phyloP scores from a whole-genome alignment of 495 filamentous ascomycete species.

The Podospora pseudoanserina region DNA sequence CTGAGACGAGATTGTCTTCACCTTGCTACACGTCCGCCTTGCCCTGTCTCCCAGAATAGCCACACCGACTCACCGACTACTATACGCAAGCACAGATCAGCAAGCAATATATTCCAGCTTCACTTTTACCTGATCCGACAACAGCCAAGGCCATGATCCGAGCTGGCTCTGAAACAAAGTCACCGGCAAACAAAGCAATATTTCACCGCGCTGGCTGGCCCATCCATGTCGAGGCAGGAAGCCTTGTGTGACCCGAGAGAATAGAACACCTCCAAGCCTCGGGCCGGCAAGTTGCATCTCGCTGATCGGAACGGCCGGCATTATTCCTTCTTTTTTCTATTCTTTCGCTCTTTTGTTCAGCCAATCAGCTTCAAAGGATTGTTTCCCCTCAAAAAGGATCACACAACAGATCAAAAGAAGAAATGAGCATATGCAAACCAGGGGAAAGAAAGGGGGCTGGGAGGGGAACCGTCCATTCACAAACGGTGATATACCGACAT shows the following conservation, averaged over 20 bases:
- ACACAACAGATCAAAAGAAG: background rate
- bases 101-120: background rate
- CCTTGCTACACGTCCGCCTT: background rate
- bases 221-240: background rate
- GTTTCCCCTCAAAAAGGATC: background rate
- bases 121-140: background rate
- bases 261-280: background rate
- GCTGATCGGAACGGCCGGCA: background rate
- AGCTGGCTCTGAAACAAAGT: background rate
- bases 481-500: background rate
- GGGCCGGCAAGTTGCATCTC: background rate
- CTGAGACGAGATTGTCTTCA: background rate
- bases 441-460: background rate
- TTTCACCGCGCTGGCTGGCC: background rate
- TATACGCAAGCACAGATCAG: background rate
- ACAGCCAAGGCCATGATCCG: background rate
- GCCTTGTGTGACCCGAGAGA: constrained; percentile 2
- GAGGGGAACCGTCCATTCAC: background rate
- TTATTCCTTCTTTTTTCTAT: constrained; percentile 2
- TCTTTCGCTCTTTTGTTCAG: background rate
- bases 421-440: background rate
- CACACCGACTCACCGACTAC: background rate
- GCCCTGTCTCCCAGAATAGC: background rate
- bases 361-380: background rate
- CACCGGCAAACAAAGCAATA: background rate